phyloP scores from a whole-genome alignment of 768 basidiomycete species.

The Polyporus arcularius region DNA sequence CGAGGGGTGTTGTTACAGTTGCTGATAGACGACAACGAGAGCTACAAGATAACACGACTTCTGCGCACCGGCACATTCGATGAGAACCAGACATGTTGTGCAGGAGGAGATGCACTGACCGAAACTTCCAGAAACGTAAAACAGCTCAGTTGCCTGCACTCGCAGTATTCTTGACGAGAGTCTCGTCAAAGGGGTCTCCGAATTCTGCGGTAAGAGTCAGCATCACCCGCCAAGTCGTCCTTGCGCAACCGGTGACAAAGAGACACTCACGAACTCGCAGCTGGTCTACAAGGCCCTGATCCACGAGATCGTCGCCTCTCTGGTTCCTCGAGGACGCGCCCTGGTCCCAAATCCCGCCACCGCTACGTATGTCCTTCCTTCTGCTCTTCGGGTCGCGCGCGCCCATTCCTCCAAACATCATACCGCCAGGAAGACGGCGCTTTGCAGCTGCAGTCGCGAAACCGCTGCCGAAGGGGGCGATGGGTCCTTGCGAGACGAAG shows the following conservation, averaged over 20 bases:
- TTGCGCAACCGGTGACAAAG: background rate
- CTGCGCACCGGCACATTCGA: background rate
- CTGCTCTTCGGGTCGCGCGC: conserved; percentile 26
- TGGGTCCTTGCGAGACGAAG: background rate
- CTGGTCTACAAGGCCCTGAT: conserved; percentile 22
- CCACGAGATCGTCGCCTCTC: conserved; percentile 29
- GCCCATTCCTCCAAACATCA: conserved; percentile 1
- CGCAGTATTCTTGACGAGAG: conserved; percentile 24
- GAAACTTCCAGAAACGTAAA: background rate
- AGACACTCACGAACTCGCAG: conserved; percentile 22
- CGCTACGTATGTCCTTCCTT: conserved; percentile 16
- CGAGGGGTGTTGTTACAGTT: conserved; percentile 1
- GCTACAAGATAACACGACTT: background rate
- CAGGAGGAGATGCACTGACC: background rate
- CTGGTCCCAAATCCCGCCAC: conserved; percentile 6
- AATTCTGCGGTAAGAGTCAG: conserved; percentile 21
- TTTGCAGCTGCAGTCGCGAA: conserved; percentile 3
- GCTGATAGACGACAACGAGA: background rate
- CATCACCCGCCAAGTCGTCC: background rate
- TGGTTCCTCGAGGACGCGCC: conserved; percentile 3
- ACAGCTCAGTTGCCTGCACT: background rate
- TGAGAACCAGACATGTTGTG: background rate
- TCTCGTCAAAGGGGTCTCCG: conserved; percentile 34
- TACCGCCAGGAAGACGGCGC: conserved; percentile 7
- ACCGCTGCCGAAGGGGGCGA: background rate